Percentiles rank a stretch among this genome's conserved stretches.
phyloP scores from a whole-genome alignment of 192 early-diverging fungal species.

The Rhizoclosmatium sp. region DNA sequence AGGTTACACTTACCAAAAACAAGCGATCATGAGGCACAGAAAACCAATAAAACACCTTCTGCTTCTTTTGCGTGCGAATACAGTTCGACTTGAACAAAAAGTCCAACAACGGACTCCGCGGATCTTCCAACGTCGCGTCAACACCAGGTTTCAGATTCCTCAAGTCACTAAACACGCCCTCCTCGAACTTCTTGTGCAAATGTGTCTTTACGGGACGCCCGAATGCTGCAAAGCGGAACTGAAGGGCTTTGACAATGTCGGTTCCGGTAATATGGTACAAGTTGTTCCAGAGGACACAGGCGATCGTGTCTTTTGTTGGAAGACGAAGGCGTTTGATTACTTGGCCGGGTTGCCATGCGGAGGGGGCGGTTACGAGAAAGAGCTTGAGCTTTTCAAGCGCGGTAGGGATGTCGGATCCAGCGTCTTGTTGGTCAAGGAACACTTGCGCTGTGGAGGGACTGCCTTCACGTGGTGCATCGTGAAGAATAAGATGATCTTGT shows the following conservation, averaged over 20 bases:
- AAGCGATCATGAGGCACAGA: conserved; percentile 93
- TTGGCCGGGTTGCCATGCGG: conserved; percentile 67
- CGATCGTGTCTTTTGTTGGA: conserved; percentile 86
- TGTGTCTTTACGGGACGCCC: conserved; percentile 74
- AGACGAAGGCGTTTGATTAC: conserved; percentile 69
- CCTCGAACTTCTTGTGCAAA: conserved; percentile 97
- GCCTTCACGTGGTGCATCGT: too few relatives aligned
- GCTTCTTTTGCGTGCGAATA: conserved; percentile 98
- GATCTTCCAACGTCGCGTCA: conserved; percentile 93
- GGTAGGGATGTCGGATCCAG: background rate
- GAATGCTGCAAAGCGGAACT: conserved; percentile 91
- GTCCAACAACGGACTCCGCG: conserved; percentile 92
- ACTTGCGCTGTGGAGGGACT: background rate
- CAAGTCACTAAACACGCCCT: conserved; percentile 96
- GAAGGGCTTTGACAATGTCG: conserved; percentile 90
- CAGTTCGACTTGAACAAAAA: conserved; percentile 95
- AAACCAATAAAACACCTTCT: conserved; percentile 99
- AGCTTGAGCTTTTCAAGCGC: conserved; percentile 48
- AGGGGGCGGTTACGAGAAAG: conserved; percentile 66
- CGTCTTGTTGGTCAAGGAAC: conserved; percentile 5
- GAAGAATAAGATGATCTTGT: too few relatives aligned
- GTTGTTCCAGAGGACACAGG: conserved; percentile 93
- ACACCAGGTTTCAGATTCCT: conserved; percentile 93
- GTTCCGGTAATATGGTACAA: conserved; percentile 96
- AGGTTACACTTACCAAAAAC: conserved; percentile 63